phyloP scores from a whole-genome alignment of 208 protist genomes.

The Trichomonas gallinae region DNA sequence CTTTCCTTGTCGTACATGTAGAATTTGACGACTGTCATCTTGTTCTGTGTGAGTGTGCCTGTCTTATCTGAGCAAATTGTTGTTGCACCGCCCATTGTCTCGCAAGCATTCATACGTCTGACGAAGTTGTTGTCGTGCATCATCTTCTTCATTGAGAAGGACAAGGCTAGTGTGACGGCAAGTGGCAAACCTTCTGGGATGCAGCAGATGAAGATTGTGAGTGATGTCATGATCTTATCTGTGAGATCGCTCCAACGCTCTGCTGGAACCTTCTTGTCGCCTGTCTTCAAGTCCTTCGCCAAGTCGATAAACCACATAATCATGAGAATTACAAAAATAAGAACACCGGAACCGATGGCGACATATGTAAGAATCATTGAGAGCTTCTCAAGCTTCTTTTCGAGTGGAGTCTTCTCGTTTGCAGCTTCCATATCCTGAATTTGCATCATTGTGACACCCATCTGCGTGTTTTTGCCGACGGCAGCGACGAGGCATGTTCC shows the following conservation, averaged over 20 bases:
- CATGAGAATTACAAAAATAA: background rate
- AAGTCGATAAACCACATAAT: background rate
- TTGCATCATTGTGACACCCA: background rate
- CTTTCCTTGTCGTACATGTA: background rate
- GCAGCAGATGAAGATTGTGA: conserved; percentile 63
- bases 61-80: conserved; percentile 51
- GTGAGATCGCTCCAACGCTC: background rate
- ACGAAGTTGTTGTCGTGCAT: conserved; percentile 28
- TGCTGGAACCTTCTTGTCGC: background rate
- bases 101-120: conserved; percentile 22
- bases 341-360: background rate
- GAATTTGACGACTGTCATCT: conserved; percentile 40
- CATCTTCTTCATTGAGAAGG: conserved; percentile 19
- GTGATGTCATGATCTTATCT: background rate
- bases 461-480: background rate
- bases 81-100: conserved; percentile 44
- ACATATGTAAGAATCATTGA: background rate
- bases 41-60: conserved; percentile 47
- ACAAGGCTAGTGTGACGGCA: conserved; percentile 62
- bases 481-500: background rate
- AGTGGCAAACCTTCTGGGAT: conserved; percentile 87
- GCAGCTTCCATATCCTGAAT: background rate
- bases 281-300: background rate
- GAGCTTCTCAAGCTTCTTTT: background rate
- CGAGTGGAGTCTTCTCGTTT: background rate